A percentile compares a stretch with the other conserved stretches of the same genome.
Evolutionary conservation across 2,329 filamentous ascomycete genomes (phyloP).

Genomic region (Remersonia thermophila): DNA sequence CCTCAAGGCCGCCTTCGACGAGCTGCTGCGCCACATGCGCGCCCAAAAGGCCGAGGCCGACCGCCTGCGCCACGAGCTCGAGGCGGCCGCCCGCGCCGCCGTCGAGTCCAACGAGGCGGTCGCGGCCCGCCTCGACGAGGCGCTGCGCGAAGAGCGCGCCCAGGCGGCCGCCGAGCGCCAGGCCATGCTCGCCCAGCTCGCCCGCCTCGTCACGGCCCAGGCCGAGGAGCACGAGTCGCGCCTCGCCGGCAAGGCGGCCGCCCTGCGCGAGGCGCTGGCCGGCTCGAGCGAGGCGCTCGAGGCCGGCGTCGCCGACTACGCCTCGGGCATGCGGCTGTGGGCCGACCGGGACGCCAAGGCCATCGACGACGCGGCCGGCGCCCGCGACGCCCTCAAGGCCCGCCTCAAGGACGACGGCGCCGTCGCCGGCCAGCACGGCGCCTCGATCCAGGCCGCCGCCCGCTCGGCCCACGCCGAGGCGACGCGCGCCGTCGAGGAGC

Average conservation of each 20-base stretch:
- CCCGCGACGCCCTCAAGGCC: slow-evolving; percentile 64
- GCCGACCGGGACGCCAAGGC: slow-evolving; percentile 54
- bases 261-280: slow-evolving; percentile 52
- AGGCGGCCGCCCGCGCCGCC: slow-evolving; percentile 54
- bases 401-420: slow-evolving; percentile 82
- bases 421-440: slow-evolving; percentile 67
- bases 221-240: slow-evolving; percentile 62
- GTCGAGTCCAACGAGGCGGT: slow-evolving; percentile 56
- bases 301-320: slow-evolving; percentile 52
- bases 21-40: slow-evolving; percentile 60
- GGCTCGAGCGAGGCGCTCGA: slow-evolving; percentile 54
- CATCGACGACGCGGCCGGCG: slow-evolving; percentile 57
- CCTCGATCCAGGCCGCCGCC: slow-evolving; percentile 71
- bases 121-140: slow-evolving; percentile 53
- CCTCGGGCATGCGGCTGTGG: slow-evolving; percentile 64
- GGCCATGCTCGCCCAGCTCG: slow-evolving; percentile 63
- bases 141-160: slow-evolving; percentile 63
- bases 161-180: slow-evolving; percentile 63
- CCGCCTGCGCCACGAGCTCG: slow-evolving; percentile 57
- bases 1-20: slow-evolving; percentile 76
- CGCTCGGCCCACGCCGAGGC: slow-evolving; percentile 85
- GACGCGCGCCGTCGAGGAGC: slow-evolving; percentile 75
- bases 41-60: slow-evolving; percentile 69
- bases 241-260: slow-evolving; percentile 48
- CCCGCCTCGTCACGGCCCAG: slow-evolving; percentile 61